Base-by-base conservation (phyloP, 306 rosid species). In the Abrus pulchellus region DNA sequence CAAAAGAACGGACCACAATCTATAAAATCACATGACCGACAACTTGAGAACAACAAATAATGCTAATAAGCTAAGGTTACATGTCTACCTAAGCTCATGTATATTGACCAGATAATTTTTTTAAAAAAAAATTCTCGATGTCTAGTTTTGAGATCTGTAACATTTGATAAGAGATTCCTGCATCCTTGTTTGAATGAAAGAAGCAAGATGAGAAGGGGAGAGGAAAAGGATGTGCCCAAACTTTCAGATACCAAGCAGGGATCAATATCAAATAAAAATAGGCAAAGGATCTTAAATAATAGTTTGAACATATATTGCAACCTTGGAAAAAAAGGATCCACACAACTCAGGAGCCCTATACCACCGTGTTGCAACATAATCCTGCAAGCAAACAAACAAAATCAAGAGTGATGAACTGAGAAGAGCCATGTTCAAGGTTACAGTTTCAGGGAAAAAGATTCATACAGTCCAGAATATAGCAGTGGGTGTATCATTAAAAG, bases 401-500 rank as follows among this genome's bases (percentile, higher is more conserved):
- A 81, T 53, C 64, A 63, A 84, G 64, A 27, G 59, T 72, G 78
- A 56, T 41, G 47, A 78, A 36, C 3, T 5, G 70, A 79, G 81
- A 53, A 65, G 61, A 45, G 59, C 27, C 20, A 72, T 63, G 78
- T 52, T 29, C 32, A 75, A 44, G 69, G 38, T 78, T 56, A 75
- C 33, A 52, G 43, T 59, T 67, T 59, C 71, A 29, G 38, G 76
- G 60, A 60, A 20, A 68, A 84, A 77, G 38, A 68, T 52, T 82
- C 92, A 77, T 90, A 96, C 99, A 14, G 99, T 96, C 99, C 99
- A 96, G 88, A 96, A 96, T 81, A 96, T 96, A 69, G 99, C 98
- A 32, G 98, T 96, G 50, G 99, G 99, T 47, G 99, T 90, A 87
- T 96, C 99, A 84, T 92, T 90, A 82, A 96, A 96, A 84, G 99